Conservation (phyloP, 495 filamentous ascomycete genomes). For the Penicillium desertorum region DNA sequence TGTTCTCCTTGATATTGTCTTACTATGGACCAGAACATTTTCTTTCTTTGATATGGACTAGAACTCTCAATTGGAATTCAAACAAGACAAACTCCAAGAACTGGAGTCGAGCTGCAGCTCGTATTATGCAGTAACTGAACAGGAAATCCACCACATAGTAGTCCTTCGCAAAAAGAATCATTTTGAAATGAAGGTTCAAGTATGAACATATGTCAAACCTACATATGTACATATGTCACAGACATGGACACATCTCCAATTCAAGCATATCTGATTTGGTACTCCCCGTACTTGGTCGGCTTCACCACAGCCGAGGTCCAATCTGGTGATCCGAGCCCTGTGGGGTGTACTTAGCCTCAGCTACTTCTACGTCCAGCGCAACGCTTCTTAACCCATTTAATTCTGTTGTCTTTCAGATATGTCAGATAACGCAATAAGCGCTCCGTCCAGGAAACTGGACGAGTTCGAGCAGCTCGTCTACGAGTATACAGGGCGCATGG, state of each 20-base stretch:
- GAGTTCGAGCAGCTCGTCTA: constrained; percentile 40
- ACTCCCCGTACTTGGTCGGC: no score
- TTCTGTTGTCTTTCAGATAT: constrained; percentile 12
- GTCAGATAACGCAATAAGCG: constrained; percentile 21
- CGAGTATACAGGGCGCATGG: constrained; percentile 29
- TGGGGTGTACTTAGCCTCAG: not conserved
- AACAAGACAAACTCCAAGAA: not conserved
- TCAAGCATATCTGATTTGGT: not conserved
- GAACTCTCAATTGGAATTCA: not conserved
- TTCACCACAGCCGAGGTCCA: constrained; percentile 9
- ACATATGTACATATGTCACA: no score
- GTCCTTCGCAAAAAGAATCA: no score
- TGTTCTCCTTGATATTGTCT: no score
- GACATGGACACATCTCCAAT: no score
- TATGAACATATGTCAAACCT: no score
- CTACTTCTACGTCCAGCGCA: not conserved
- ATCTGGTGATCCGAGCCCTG: constrained; percentile 6
- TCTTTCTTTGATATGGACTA: no score
- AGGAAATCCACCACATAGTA: no score
- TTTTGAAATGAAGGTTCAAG: no score
- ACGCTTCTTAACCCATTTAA: constrained; percentile 5
- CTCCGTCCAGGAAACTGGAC: constrained; percentile 30
- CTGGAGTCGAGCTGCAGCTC: no score
- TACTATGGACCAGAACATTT: no score
- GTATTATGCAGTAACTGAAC: no score